Evolutionary conservation across 768 basidiomycete species (phyloP).

Genomic region (Floccularia luteovirens): DNA sequence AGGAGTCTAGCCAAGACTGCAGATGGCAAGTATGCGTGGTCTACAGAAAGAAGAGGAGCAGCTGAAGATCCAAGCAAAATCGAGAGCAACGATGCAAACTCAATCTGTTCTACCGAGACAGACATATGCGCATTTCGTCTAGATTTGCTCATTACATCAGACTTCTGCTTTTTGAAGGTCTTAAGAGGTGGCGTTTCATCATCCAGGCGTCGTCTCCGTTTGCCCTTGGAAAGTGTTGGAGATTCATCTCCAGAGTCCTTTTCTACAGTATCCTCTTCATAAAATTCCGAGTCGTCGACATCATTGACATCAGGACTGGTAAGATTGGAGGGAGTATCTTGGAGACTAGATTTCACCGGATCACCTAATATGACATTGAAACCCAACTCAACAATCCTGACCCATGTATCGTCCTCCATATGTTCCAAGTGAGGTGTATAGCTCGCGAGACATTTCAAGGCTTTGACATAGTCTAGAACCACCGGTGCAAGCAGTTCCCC

Average conservation of each 20-base stretch:
- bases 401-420: slow-evolving; percentile 59
- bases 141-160: slow-evolving; percentile 12
- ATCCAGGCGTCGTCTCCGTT: slow-evolving; percentile 29
- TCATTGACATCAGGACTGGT: slow-evolving; percentile 20
- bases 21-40: slow-evolving; percentile 29
- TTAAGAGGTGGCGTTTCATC: slow-evolving; percentile 9
- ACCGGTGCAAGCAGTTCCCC: slow-evolving; percentile 52
- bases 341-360: slow-evolving; percentile 25
- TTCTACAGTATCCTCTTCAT: slow-evolving; percentile 20
- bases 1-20: slow-evolving; percentile 44
- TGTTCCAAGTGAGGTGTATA: slow-evolving; percentile 77
- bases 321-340: slow-evolving; percentile 18
- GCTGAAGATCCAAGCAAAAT: slow-evolving; percentile 50
- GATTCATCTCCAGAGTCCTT: slow-evolving; percentile 14
- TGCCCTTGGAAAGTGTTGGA: slow-evolving; percentile 14
- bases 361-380: slow-evolving; percentile 78
- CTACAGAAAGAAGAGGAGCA: slow-evolving; percentile 45
- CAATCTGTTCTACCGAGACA: slow-evolving; percentile 55
- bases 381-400: slow-evolving; percentile 54
- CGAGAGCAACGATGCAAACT: slow-evolving; percentile 59
- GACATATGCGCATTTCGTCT: slow-evolving; percentile 12
- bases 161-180: no score
- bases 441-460: slow-evolving; percentile 55
- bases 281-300: slow-evolving; percentile 26
- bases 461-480: slow-evolving; percentile 77